Percentiles rank a stretch among this genome's conserved stretches.
phyloP scores from a whole-genome alignment of 306 rosid species.

The Corylus avellana region DNA sequence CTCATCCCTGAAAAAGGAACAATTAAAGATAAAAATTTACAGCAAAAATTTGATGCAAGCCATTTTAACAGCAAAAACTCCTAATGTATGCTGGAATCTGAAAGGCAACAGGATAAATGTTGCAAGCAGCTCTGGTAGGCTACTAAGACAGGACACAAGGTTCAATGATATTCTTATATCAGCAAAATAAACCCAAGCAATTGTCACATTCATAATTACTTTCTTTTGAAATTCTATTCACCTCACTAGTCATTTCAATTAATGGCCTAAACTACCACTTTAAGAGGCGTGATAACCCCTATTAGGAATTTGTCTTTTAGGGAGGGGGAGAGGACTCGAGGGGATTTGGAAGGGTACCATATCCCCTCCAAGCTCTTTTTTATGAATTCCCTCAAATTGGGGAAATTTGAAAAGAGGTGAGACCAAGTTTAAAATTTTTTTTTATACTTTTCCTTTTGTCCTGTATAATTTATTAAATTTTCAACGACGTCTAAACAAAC shows the following conservation, averaged over 20 bases:
- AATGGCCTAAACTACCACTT: neutral
- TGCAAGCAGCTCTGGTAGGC: neutral
- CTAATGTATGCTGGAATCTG: neutral
- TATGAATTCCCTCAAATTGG: too few relatives aligned
- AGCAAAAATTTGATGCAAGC: neutral
- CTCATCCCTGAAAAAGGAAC: slow-evolving; percentile 68
- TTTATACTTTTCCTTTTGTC: too few relatives aligned
- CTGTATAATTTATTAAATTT: too few relatives aligned
- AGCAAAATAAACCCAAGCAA: slow-evolving; percentile 18
- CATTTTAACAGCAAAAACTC: slow-evolving; percentile 2
- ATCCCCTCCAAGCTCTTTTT: too few relatives aligned
- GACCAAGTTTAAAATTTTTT: too few relatives aligned
- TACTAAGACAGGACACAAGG: neutral
- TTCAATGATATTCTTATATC: slow-evolving; percentile 9
- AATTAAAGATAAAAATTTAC: slow-evolving; percentile 13
- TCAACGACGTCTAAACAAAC: too few relatives aligned
- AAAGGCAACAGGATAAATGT: neutral
- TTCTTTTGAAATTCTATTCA: neutral
- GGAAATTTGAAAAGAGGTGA: too few relatives aligned
- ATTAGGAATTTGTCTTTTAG: neutral
- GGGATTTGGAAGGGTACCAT: too few relatives aligned
- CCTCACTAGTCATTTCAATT: neutral
- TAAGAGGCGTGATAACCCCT: too few relatives aligned
- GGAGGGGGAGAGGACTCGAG: neutral
- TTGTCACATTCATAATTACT: slow-evolving; percentile 10